A percentile compares a stretch with the other conserved stretches of the same genome.
Conservation (phyloP, 768 basidiomycete genomes). For the Tephrocybe rancida region DNA sequence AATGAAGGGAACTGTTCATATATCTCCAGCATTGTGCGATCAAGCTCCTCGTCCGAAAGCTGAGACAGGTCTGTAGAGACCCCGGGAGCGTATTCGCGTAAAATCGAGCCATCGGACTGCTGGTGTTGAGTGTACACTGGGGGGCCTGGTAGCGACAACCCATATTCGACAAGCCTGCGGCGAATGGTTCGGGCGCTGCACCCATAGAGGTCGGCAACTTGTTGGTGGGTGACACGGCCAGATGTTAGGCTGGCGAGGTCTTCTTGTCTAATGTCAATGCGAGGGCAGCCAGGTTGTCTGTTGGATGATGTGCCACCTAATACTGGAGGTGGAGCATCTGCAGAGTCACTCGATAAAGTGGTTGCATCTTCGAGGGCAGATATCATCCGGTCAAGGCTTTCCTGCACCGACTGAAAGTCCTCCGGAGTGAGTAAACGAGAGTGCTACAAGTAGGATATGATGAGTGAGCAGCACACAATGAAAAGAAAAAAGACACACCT, state of each 20-base stretch:
- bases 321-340: neutral
- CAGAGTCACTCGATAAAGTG: neutral
- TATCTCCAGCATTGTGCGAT: constrained; percentile 20
- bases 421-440: neutral
- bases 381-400: neutral
- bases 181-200: constrained; percentile 19
- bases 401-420: neutral
- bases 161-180: constrained; percentile 16
- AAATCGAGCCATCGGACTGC: constrained; percentile 11
- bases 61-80: constrained; percentile 6
- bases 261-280: constrained; percentile 4
- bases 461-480: neutral
- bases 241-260: constrained; percentile 6
- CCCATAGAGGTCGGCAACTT: constrained; percentile 10
- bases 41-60: constrained; percentile 25
- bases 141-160: constrained; percentile 15
- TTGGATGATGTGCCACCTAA: neutral
- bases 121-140: constrained; percentile 15
- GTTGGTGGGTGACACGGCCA: constrained; percentile 4
- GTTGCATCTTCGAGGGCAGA: neutral
- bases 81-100: constrained; percentile 8
- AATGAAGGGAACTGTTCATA: constrained; percentile 25
- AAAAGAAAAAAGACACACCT: neutral
- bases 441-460: neutral
- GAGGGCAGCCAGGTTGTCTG: neutral